These are phyloP conservation scores for Dictyostelium intermedium DNA, from an alignment of 78 protist genomes.

Conservation along the genomic window DNA sequence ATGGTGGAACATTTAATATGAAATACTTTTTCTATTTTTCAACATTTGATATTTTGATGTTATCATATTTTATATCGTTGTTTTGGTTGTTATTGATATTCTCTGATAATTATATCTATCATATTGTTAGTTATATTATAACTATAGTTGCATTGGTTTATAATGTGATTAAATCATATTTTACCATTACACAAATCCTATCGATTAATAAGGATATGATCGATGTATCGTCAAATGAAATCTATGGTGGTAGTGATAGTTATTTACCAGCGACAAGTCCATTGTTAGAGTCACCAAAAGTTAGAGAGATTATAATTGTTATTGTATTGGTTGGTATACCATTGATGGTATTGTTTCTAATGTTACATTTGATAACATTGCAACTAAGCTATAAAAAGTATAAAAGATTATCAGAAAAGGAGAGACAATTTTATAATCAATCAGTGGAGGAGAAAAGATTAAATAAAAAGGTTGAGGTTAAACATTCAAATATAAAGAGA, in stretches of 20 bases:
- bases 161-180: not conserved
- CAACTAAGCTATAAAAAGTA: not conserved
- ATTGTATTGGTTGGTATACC: not conserved
- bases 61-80: not conserved
- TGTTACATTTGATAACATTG: not conserved
- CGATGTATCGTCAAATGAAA: not conserved
- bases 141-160: conserved; percentile 1
- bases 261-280: not conserved
- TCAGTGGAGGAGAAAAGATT: not conserved
- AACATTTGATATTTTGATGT: conserved; percentile 25
- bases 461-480: not conserved
- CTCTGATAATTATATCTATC: not conserved
- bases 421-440: not conserved
- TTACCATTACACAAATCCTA: not conserved
- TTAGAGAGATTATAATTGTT: not conserved
- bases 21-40: conserved; percentile 61
- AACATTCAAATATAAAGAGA: conserved; percentile 48
- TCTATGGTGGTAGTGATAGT: not conserved
- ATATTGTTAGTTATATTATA: not conserved
- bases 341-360: not conserved
- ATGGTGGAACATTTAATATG: conserved; percentile 18
- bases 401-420: not conserved
- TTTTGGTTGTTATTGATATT: conserved; percentile 39
- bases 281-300: not conserved
- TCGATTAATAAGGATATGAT: not conserved